These are phyloP conservation scores for Colletotrichum liaoningense DNA, from an alignment of 2,329 filamentous ascomycete species.

Conservation along the genomic window DNA sequence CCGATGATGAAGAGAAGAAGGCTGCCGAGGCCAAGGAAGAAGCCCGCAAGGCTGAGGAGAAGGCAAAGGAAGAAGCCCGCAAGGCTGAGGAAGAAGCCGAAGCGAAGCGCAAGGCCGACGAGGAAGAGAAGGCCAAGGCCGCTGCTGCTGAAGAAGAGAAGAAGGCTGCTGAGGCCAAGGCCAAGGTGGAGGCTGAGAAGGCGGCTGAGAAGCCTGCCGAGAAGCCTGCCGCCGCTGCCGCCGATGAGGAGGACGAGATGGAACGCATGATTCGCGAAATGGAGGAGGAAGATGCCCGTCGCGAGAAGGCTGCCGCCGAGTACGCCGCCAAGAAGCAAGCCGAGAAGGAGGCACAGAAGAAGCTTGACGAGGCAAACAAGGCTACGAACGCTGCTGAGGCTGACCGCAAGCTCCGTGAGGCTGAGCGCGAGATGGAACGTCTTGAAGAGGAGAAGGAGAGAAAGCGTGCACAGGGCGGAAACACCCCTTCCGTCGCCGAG, in stretches of 20 bases:
- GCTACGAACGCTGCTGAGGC: constrained; percentile 65
- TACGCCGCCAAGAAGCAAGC: constrained; percentile 56
- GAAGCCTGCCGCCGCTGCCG: constrained; percentile 51
- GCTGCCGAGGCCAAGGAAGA: constrained; percentile 44
- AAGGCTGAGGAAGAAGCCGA: constrained; percentile 14
- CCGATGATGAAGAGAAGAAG: constrained; percentile 50
- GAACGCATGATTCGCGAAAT: constrained; percentile 72
- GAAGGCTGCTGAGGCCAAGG: constrained; percentile 40
- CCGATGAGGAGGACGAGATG: constrained; percentile 64
- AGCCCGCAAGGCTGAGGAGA: constrained; percentile 38
- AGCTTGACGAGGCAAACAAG: constrained; percentile 60
- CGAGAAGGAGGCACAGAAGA: constrained; percentile 58
- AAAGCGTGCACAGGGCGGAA: constrained; percentile 61
- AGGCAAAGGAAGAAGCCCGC: constrained; percentile 16
- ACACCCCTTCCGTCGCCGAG: constrained; percentile 63
- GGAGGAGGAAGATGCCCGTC: constrained; percentile 65
- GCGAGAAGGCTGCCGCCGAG: constrained; percentile 57
- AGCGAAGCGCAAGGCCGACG: background rate
- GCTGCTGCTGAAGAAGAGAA: constrained; percentile 47
- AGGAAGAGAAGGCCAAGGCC: constrained; percentile 39
- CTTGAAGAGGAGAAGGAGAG: constrained; percentile 77
- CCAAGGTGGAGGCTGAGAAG: constrained; percentile 44
- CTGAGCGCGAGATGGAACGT: constrained; percentile 78
- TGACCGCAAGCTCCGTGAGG: constrained; percentile 76
- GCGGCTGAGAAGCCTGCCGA: constrained; percentile 46